Base-by-base conservation (phyloP, 768 basidiomycete genomes). In the Rhizopogon vinicolor region DNA sequence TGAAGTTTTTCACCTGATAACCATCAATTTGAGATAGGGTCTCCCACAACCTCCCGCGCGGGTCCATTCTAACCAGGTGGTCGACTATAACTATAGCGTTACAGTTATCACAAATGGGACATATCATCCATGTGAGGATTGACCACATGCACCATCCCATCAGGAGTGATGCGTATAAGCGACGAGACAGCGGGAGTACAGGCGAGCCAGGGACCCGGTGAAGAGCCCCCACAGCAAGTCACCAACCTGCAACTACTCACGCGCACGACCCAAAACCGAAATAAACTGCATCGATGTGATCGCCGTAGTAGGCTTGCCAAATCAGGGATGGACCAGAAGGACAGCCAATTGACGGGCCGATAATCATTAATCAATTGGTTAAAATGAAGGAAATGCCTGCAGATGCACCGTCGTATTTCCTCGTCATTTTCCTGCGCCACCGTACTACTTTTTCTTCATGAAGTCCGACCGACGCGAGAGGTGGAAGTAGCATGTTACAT, bases 401-500 rank as follows among this genome's bases (percentile, higher is more conserved):
- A 29, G 43, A 44, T 44, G 28, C 43, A 44, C 35, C 48, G 35
- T 49, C 35, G 22, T 22, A 49, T 49, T 49, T 35, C 19, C 48
- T 19, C 48, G 35, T 49, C 48, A 49, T 22, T 22, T 37, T 25
- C 48, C 22, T 49, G 48, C 14, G 1, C 46, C 33, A 49, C 31
- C 33, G 41, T 7, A 52, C 35, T 25, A 25, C 1, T 25, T 33
- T 43, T 35, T 54, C 54, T 59, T 48, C 59, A 51, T 51, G 55
- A 53, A 48, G 56, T 49, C 35, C 48, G 46, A 53, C 40, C 55
- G 54, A 57, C 54, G 44, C 50, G 60, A 51, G 48, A 41, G 46
- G 51, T 41, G 48, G 58, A 55, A 45, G 60, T 56, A 55, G 54
- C 51, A 54, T 57, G 60, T 63, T 62, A 62, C 59, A 68, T 58